A percentile compares a stretch with the other conserved stretches of the same genome.
Evolutionary conservation across 495 filamentous ascomycete genomes (phyloP).

Genomic region (Hyaloscypha hepaticicola): DNA sequence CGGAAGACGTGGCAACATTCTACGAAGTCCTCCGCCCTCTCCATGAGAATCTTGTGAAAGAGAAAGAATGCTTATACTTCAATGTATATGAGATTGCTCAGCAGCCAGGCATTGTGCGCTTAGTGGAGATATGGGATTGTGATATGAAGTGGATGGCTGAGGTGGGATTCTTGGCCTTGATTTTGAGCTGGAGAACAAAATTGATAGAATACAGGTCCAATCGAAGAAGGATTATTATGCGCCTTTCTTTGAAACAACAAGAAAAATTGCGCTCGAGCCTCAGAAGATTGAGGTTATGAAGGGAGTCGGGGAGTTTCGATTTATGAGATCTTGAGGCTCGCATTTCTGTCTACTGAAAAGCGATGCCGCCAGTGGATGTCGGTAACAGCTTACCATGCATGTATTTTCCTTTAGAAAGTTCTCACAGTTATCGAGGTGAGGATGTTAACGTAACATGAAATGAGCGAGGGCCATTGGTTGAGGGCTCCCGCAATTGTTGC

Average conservation of each 20-base stretch:
- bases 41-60: neutral
- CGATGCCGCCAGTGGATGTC: too few relatives aligned
- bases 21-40: neutral
- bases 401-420: too few relatives aligned
- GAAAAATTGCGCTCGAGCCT: neutral
- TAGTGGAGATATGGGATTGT: slow-evolving; percentile 9
- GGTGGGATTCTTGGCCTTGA: neutral
- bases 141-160: slow-evolving; percentile 3
- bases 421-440: too few relatives aligned
- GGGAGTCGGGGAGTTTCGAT: neutral
- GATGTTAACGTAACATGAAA: too few relatives aligned
- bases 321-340: neutral
- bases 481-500: too few relatives aligned
- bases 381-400: too few relatives aligned
- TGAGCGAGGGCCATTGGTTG: too few relatives aligned
- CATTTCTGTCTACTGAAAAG: neutral
- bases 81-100: slow-evolving; percentile 1
- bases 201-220: slow-evolving; percentile 2
- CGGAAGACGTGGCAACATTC: neutral
- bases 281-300: neutral
- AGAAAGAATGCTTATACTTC: slow-evolving; percentile 4
- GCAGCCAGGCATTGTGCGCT: neutral
- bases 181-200: neutral
- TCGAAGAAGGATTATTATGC: slow-evolving; percentile 8
- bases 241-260: neutral